Evolutionary conservation across 202 grass and related monocot species (phyloP), one percentile per base, ranked within the genome.

Genomic region (Digitaria exilis): DNA sequence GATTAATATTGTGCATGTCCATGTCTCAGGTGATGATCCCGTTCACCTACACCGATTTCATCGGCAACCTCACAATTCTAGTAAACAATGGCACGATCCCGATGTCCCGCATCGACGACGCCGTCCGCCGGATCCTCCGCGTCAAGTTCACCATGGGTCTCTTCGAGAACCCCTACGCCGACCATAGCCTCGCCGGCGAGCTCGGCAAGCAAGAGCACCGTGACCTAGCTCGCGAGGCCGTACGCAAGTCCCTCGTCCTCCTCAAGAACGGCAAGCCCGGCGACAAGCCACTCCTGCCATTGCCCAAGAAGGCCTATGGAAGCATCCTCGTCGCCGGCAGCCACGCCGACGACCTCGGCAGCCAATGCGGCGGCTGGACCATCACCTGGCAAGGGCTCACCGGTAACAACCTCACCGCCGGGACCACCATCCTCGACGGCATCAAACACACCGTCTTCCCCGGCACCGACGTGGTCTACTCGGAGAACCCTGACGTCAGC

Each of bases 81-180:
- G 94, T 88, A 9, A 2, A 90, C 26, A 87, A 81, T 35, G 88
- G 90, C n/a, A 66, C 75, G 3, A 94, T 97, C 31, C 87, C 87
- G 17, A 87, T 90, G 82, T 90, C 82, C 84, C 87, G 91, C 17
- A 97, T 92, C 26, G 85, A 97, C 18, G 94, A 92, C 69, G 85
- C 87, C 1, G 89, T 94, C 22, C 62, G 65, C 13, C 84, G 94
- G 17, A 97, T 97, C 35, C 89, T 97, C 21, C 79, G 87, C 1
- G 89, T 97, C 71, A 97, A 97, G 67, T 90, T 97, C 91, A 73
- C 61, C 34, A 90, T 94, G 91, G 94, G 91, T 10, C 89, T 97
- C 19, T 97, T 97, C 82, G 89, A 91, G 79, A 70, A 91, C 62
- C 93, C 93, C 43, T 93, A 82, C n/a, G 44, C 93, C 17, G 93